Conservation (phyloP, 2,329 filamentous ascomycete genomes). For the Aspergillus hiratsukae region DNA sequence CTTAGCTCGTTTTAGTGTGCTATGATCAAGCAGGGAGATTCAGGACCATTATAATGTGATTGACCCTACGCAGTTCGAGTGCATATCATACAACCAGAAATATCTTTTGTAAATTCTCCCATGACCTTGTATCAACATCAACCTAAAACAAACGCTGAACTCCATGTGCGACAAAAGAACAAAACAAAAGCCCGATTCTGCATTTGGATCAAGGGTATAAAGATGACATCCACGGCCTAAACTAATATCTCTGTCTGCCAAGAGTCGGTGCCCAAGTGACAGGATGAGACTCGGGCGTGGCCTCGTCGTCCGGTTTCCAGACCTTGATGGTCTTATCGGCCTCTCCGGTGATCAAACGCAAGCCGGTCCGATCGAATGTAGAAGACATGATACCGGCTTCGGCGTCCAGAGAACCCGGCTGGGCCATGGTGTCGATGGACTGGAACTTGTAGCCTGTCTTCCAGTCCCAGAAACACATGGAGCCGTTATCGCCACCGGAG, state of each 20-base stretch:
- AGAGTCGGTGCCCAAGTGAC: conserved; percentile 86
- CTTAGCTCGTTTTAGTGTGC: not conserved
- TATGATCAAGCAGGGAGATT: not conserved
- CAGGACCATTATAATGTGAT: not conserved
- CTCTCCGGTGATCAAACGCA: conserved; percentile 89
- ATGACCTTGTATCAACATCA: conserved; percentile 5
- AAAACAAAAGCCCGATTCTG: conserved; percentile 6
- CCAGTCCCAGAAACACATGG: conserved; percentile 98
- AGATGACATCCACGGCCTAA: not conserved
- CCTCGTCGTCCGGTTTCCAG: conserved; percentile 90
- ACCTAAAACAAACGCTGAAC: conserved; percentile 24
- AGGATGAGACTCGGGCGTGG: conserved; percentile 86
- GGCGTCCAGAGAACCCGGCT: conserved; percentile 89
- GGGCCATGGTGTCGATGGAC: conserved; percentile 80
- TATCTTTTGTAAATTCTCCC: conserved; percentile 8
- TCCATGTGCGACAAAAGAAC: conserved; percentile 19
- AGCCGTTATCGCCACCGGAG: conserved; percentile 91
- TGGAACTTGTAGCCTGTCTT: conserved; percentile 93
- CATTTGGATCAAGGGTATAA: conserved; percentile 20
- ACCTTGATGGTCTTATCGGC: conserved; percentile 98
- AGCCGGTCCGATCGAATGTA: conserved; percentile 82
- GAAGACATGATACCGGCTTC: conserved; percentile 94
- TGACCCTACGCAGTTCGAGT: not conserved
- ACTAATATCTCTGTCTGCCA: conserved; percentile 68
- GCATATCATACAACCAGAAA: conserved; percentile 11